A percentile compares a stretch with the other conserved stretches of the same genome.
Conservation (phyloP, 1,284 basidiomycete genomes). For the Phlebopus sp. region DNA sequence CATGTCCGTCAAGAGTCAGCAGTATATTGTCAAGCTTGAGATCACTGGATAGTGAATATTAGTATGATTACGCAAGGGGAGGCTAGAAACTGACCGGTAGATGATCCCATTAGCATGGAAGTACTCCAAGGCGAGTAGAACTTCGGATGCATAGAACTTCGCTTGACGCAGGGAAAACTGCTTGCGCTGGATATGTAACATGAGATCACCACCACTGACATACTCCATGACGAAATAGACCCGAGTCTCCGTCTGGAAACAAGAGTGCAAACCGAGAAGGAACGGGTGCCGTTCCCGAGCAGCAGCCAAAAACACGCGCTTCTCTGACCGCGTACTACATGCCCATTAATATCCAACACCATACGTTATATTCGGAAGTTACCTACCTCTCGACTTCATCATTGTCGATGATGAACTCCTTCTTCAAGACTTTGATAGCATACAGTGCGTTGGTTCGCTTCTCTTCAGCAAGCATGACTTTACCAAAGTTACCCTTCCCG, state of each 20-base stretch:
- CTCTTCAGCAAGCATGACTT: constrained; percentile 99
- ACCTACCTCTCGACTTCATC: constrained; percentile 96
- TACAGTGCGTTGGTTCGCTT: constrained; percentile 87
- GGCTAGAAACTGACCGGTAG: constrained; percentile 66
- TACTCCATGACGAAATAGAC: constrained; percentile 95
- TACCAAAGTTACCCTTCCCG: constrained; percentile 99
- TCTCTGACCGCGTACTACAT: constrained; percentile 93
- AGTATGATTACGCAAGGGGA: background rate
- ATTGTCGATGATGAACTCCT: constrained; percentile 99
- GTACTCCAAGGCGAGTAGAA: constrained; percentile 94
- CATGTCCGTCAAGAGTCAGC: constrained; percentile 94
- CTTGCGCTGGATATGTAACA: constrained; percentile 92
- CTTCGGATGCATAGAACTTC: constrained; percentile 99
- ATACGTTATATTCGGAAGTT: constrained; percentile 5
- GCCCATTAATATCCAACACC: constrained; percentile 2
- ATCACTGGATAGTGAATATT: constrained; percentile 57
- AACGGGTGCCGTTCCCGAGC: constrained; percentile 97
- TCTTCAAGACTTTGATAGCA: constrained; percentile 99
- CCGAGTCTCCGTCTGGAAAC: constrained; percentile 99
- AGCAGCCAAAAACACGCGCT: constrained; percentile 95
- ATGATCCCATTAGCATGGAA: constrained; percentile 99
- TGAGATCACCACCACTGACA: constrained; percentile 93
- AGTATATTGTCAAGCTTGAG: constrained; percentile 99
- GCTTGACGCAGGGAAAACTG: constrained; percentile 95
- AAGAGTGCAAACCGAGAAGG: constrained; percentile 94